phyloP scores from a whole-genome alignment of 73 alveolate species.

The Paraurostyla sp. region DNA sequence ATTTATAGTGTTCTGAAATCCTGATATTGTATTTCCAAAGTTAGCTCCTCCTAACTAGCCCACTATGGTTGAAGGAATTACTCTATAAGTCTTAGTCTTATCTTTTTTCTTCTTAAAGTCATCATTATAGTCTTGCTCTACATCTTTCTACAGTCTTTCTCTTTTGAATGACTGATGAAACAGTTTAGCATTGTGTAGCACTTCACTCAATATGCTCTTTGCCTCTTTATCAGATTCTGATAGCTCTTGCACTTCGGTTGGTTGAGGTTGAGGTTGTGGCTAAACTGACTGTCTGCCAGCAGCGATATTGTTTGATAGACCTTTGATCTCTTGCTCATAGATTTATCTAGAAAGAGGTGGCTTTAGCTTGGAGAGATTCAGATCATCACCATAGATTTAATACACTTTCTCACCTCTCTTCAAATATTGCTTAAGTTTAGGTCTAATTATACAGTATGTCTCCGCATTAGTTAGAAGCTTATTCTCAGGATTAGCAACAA shows the following conservation, averaged over 20 bases:
- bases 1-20: background rate
- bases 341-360: slow-evolving; percentile 46
- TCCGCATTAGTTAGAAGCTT: slow-evolving; percentile 53
- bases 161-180: slow-evolving; percentile 22
- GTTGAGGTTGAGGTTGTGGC: too few relatives aligned
- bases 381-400: background rate
- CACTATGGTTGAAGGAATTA: background rate
- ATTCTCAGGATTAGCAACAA: slow-evolving; percentile 17
- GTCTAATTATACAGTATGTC: slow-evolving; percentile 52
- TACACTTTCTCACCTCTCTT: slow-evolving; percentile 26
- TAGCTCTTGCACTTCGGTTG: too few relatives aligned
- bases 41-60: background rate
- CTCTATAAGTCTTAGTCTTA: slow-evolving; percentile 14
- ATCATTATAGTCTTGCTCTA: slow-evolving; percentile 13
- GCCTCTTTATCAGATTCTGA: slow-evolving; percentile 34
- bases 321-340: slow-evolving; percentile 33
- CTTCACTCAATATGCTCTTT: background rate
- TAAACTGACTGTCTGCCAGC: too few relatives aligned
- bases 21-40: slow-evolving; percentile 14
- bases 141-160: slow-evolving; percentile 48
- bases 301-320: background rate
- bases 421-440: slow-evolving; percentile 47
- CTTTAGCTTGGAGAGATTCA: slow-evolving; percentile 6
- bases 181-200: background rate
- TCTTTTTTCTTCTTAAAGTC: slow-evolving; percentile 23